These are phyloP conservation scores for Colletotrichum sp. DNA, from an alignment of 2,329 filamentous ascomycete species.

Conservation along the genomic window DNA sequence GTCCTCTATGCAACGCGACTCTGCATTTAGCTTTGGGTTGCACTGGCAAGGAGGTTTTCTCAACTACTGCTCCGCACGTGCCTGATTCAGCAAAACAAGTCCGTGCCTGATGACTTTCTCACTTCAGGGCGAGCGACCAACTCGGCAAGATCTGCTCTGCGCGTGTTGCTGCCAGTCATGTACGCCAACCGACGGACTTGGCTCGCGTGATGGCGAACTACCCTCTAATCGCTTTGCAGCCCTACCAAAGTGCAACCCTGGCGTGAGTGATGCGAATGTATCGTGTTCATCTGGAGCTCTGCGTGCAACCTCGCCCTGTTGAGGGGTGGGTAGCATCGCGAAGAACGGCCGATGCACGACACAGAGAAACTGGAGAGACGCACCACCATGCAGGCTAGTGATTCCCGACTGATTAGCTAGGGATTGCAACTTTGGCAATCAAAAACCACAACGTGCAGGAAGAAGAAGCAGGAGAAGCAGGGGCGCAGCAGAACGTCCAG, in stretches of 20 bases:
- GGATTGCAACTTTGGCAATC: background rate
- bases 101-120: slow-evolving; percentile 6
- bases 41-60: background rate
- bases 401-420: background rate
- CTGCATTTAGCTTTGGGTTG: background rate
- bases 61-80: slow-evolving; percentile 6
- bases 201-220: slow-evolving; percentile 1
- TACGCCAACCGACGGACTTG: background rate
- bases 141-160: slow-evolving; percentile 10
- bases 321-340: background rate
- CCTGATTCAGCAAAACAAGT: background rate
- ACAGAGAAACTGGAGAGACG: background rate
- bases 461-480: background rate
- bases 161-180: background rate
- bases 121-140: background rate
- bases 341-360: background rate
- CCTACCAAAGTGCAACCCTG: background rate
- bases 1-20: background rate
- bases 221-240: background rate
- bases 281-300: background rate
- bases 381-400: background rate
- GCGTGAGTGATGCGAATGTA: background rate
- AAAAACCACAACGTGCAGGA: background rate
- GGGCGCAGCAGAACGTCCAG: background rate
- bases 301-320: background rate